Evolutionary conservation across 345 rosid species (phyloP).

Genomic region (Abelmoschus esculentus): DNA sequence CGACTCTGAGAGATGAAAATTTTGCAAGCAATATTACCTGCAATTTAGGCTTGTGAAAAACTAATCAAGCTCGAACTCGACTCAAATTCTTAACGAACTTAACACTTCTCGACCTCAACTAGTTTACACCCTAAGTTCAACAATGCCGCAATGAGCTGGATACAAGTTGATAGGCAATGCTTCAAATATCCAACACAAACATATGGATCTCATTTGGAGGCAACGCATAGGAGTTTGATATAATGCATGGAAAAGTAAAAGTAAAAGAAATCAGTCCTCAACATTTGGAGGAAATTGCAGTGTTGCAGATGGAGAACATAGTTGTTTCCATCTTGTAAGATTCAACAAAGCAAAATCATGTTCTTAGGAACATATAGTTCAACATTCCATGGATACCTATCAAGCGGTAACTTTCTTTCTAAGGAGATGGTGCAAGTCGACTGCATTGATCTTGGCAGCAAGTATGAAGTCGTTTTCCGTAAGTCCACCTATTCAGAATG

Average conservation of each 20-base stretch:
- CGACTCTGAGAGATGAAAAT: too few species aligned
- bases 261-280: too few species aligned
- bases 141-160: not conserved
- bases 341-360: not conserved
- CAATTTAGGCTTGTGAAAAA: too few species aligned
- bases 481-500: conserved; percentile 50
- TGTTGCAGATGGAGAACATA: not conserved
- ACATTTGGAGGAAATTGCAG: not conserved
- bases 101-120: too few species aligned
- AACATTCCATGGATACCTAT: not conserved
- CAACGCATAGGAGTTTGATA: not conserved
- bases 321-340: not conserved
- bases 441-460: conserved; percentile 72
- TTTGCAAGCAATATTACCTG: too few species aligned
- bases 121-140: not conserved
- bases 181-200: not conserved
- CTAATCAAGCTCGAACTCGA: too few species aligned
- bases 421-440: conserved; percentile 55
- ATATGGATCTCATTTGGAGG: not conserved
- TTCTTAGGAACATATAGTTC: not conserved
- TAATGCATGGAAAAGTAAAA: not conserved
- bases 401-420: conserved; percentile 32
- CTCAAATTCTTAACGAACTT: too few species aligned
- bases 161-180: not conserved
- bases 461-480: conserved; percentile 93